Conservation (phyloP, 192 early-diverging fungal species). For the Linnemannia schmuckeri region DNA sequence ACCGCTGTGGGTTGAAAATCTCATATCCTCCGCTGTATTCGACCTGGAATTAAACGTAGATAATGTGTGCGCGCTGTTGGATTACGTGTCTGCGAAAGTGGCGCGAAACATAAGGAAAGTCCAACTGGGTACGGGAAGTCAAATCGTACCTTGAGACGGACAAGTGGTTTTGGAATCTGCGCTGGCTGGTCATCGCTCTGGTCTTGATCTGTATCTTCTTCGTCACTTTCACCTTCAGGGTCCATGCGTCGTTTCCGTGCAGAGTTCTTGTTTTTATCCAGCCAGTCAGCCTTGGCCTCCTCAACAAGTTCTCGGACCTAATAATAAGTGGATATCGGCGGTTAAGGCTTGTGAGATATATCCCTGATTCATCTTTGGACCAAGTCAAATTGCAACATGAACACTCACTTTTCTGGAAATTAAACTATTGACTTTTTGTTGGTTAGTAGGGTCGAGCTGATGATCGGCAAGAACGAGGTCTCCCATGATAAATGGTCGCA, state of each 20-base stretch:
- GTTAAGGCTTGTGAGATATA: neutral
- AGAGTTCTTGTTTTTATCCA: slow-evolving; percentile 48
- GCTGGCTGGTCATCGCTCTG: neutral
- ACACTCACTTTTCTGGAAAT: slow-evolving; percentile 65
- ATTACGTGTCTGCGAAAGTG: neutral
- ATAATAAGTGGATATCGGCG: neutral
- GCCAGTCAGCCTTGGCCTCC: slow-evolving; percentile 74
- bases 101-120: neutral
- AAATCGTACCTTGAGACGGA: slow-evolving; percentile 71
- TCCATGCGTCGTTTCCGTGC: slow-evolving; percentile 41
- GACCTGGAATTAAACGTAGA: slow-evolving; percentile 55
- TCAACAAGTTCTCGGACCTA: slow-evolving; percentile 74
- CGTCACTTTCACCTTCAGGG: slow-evolving; percentile 45
- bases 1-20: slow-evolving; percentile 88
- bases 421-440: slow-evolving; percentile 64
- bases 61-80: neutral
- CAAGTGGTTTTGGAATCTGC: slow-evolving; percentile 69
- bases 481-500: slow-evolving; percentile 90
- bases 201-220: slow-evolving; percentile 31
- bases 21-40: slow-evolving; percentile 90
- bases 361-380: neutral
- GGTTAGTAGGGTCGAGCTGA: slow-evolving; percentile 66
- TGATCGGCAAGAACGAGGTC: slow-evolving; percentile 72
- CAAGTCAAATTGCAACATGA: neutral
- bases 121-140: neutral